Percentiles rank a stretch among this genome's conserved stretches.
Evolutionary conservation across 2,329 filamentous ascomycete species (phyloP).

Genomic region (Phaeosphaeriaceae sp.): DNA sequence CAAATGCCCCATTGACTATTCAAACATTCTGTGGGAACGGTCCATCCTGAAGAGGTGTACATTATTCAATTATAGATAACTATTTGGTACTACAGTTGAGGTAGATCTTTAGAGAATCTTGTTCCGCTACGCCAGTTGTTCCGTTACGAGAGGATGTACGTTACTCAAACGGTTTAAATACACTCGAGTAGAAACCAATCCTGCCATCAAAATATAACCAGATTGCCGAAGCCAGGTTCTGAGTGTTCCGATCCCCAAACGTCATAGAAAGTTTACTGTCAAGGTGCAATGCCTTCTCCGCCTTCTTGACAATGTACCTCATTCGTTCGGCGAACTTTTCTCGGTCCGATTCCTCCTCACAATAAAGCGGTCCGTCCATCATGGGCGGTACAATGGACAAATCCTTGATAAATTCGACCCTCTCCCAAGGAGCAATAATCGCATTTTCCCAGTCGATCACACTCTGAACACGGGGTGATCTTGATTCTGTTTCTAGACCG

Average conservation of each 20-base stretch:
- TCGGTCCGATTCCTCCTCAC: conserved; percentile 1
- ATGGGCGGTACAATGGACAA: conserved; percentile 8
- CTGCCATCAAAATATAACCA: no score
- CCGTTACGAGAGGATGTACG: no score
- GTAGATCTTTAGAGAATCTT: no score
- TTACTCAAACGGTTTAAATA: not conserved
- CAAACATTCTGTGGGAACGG: no score
- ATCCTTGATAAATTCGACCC: conserved; percentile 12
- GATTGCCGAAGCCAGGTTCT: not conserved
- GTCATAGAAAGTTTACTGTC: conserved; percentile 2
- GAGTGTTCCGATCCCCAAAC: conserved; percentile 2
- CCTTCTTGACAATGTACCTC: conserved; percentile 6
- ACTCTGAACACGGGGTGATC: conserved; percentile 3
- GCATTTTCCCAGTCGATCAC: conserved; percentile 2
- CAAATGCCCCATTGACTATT: no score
- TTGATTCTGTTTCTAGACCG: conserved; percentile 11
- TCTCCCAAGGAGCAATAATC: conserved; percentile 9
- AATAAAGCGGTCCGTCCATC: not conserved
- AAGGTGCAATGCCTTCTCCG: conserved; percentile 3
- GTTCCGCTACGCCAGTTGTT: no score
- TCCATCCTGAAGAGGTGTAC: no score
- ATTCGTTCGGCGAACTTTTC: not conserved
- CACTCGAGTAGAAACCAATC: no score
- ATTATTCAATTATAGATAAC: no score
- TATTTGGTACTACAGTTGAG: no score